Percentiles rank a stretch among this genome's conserved stretches.
Evolutionary conservation across 768 basidiomycete species (phyloP).

Genomic region (Grammothele lineata): DNA sequence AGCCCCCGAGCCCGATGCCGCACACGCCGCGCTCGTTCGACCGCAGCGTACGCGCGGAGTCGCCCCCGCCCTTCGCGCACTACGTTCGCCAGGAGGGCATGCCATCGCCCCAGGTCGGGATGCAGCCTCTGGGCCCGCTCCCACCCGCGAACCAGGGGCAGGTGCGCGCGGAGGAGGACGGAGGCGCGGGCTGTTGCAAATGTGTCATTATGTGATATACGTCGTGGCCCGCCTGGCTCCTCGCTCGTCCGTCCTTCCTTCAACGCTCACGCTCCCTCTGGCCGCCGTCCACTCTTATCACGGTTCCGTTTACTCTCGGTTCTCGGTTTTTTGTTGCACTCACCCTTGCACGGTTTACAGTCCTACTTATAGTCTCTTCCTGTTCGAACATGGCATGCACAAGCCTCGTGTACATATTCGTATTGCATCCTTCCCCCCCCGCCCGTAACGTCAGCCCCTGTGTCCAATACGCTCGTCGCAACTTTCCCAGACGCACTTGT

Average conservation of each 20-base stretch:
- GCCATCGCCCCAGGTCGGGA: slow-evolving; percentile 3
- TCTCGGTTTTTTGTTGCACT: background rate
- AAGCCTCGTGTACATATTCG: background rate
- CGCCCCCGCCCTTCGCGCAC: slow-evolving; percentile 62
- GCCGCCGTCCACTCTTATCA: background rate
- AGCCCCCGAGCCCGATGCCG: slow-evolving; percentile 21
- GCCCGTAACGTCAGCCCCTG: background rate
- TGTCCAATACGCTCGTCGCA: no score
- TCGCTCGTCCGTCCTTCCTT: background rate
- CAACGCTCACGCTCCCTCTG: background rate
- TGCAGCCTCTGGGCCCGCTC: slow-evolving; percentile 26
- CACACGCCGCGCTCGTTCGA: slow-evolving; percentile 16
- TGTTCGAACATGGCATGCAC: no score
- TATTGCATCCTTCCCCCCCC: background rate
- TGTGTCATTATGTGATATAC: slow-evolving; percentile 78
- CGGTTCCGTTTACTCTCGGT: background rate
- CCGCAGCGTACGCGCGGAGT: slow-evolving; percentile 34
- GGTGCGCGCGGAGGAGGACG: slow-evolving; percentile 39
- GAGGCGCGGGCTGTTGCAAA: slow-evolving; percentile 68
- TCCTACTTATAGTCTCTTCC: background rate
- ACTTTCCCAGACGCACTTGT: slow-evolving; percentile 1
- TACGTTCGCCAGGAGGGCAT: slow-evolving; percentile 30
- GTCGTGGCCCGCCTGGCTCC: background rate
- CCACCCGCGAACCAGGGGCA: slow-evolving; percentile 15
- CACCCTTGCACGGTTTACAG: background rate